phyloP scores from a whole-genome alignment of 805 yeast genomes.

The Metschnikowia vanudenii region DNA sequence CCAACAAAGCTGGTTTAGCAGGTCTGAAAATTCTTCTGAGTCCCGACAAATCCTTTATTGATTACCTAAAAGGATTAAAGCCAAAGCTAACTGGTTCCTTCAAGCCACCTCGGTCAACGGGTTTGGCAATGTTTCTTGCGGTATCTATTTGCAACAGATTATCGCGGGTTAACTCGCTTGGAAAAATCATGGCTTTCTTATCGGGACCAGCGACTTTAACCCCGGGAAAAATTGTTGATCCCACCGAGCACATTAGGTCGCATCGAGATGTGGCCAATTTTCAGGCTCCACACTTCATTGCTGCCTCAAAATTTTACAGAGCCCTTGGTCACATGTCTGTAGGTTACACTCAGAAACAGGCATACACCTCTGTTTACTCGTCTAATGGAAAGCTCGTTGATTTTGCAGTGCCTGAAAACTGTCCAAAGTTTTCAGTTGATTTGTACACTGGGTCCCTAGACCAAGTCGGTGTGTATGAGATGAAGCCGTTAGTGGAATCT shows the following conservation, averaged over 20 bases:
- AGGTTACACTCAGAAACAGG: constrained; percentile 26
- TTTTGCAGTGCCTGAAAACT: constrained; percentile 14
- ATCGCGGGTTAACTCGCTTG: constrained; percentile 25
- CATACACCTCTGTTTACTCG: constrained; percentile 15
- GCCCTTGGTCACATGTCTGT: constrained; percentile 28
- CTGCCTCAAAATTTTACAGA: constrained; percentile 30
- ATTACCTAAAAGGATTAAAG: constrained; percentile 15
- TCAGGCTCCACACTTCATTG: constrained; percentile 25
- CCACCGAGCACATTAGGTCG: constrained; percentile 26
- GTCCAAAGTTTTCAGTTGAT: constrained; percentile 31
- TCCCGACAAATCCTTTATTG: constrained; percentile 10
- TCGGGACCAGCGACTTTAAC: constrained; percentile 40
- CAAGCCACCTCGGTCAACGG: constrained; percentile 36
- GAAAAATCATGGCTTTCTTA: constrained; percentile 30
- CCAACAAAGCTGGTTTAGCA: not conserved
- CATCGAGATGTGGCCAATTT: constrained; percentile 36
- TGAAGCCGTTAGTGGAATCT: constrained; percentile 32
- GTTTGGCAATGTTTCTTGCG: constrained; percentile 31
- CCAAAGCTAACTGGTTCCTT: constrained; percentile 27
- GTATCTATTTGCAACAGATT: constrained; percentile 22
- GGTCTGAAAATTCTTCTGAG: constrained; percentile 6
- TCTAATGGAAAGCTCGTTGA: constrained; percentile 26
- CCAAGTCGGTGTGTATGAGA: constrained; percentile 44
- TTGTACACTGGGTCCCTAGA: constrained; percentile 39
- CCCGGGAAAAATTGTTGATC: constrained; percentile 36